Evolutionary conservation across 2,329 filamentous ascomycete species (phyloP).

Genomic region (Alternaria triticina): DNA sequence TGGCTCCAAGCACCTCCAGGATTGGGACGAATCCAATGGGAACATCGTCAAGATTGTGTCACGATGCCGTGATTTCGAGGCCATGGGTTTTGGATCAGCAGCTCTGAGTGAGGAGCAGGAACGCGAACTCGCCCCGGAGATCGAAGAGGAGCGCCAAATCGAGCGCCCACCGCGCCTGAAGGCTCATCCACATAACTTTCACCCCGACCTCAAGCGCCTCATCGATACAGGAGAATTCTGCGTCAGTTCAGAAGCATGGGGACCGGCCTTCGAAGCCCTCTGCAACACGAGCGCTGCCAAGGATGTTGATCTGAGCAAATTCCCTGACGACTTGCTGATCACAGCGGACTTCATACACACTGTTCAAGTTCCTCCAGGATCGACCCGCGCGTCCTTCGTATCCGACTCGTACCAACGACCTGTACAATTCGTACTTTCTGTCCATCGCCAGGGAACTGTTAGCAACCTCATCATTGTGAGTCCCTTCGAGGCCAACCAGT

Average conservation of each 20-base stretch:
- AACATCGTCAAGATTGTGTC: constrained; percentile 29
- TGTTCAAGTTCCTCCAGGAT: constrained; percentile 37
- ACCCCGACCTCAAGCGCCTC: constrained; percentile 54
- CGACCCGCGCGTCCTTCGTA: background rate
- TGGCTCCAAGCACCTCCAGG: background rate
- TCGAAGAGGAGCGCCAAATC: constrained; percentile 65
- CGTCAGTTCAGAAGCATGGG: constrained; percentile 42
- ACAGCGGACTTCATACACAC: constrained; percentile 61
- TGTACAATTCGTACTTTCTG: constrained; percentile 61
- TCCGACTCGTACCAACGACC: constrained; percentile 54
- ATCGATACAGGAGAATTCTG: constrained; percentile 47
- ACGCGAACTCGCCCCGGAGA: constrained; percentile 69
- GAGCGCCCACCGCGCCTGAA: constrained; percentile 54
- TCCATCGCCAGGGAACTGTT: background rate
- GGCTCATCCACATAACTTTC: constrained; percentile 53
- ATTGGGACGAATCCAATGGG: constrained; percentile 20
- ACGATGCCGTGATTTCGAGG: constrained; percentile 32
- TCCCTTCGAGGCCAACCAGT: constrained; percentile 63
- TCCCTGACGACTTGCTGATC: constrained; percentile 53
- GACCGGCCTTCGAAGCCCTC: constrained; percentile 57
- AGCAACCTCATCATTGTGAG: constrained; percentile 62
- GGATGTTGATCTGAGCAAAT: constrained; percentile 41
- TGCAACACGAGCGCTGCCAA: constrained; percentile 49
- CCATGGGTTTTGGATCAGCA: constrained; percentile 40
- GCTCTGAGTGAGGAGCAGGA: constrained; percentile 71